phyloP scores from a whole-genome alignment of 257 asterid species.

The Hygrophila difformis region DNA sequence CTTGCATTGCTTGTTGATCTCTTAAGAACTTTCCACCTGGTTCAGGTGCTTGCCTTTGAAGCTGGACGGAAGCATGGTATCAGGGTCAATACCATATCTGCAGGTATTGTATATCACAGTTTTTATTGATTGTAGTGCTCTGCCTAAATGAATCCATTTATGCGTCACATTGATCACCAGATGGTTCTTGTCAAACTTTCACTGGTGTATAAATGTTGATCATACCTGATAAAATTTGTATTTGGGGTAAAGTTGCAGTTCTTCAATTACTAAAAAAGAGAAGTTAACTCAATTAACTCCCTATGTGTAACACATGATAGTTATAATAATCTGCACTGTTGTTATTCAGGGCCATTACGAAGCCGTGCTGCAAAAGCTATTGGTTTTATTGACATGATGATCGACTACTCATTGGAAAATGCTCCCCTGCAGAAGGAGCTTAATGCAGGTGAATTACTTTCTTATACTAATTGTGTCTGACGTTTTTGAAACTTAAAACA shows the following conservation, averaged over 20 bases:
- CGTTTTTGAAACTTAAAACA: no score
- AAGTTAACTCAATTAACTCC: no score
- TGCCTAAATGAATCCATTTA: neutral
- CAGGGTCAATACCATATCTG: constrained; percentile 17
- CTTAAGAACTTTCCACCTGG: neutral
- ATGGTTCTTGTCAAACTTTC: no score
- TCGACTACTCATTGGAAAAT: constrained; percentile 79
- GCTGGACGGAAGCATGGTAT: constrained; percentile 77
- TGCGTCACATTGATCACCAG: no score
- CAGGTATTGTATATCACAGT: constrained; percentile 45
- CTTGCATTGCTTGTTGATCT: neutral
- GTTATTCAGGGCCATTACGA: constrained; percentile 69
- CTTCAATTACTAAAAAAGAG: no score
- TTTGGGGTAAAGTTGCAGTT: no score
- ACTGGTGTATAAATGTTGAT: no score
- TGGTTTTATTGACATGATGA: constrained; percentile 98
- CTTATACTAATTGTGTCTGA: no score
- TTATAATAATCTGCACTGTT: no score
- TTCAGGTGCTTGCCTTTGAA: constrained; percentile 93
- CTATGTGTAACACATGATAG: no score
- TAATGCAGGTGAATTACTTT: constrained; percentile 58
- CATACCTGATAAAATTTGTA: no score
- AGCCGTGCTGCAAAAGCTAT: constrained; percentile 99
- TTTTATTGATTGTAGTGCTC: no score
- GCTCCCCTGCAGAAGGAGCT: constrained; percentile 94